A percentile compares a stretch with the other conserved stretches of the same genome.
Conservation (phyloP, 371 early-diverging fungal species). For the Apophysomyces trapeziformis region DNA sequence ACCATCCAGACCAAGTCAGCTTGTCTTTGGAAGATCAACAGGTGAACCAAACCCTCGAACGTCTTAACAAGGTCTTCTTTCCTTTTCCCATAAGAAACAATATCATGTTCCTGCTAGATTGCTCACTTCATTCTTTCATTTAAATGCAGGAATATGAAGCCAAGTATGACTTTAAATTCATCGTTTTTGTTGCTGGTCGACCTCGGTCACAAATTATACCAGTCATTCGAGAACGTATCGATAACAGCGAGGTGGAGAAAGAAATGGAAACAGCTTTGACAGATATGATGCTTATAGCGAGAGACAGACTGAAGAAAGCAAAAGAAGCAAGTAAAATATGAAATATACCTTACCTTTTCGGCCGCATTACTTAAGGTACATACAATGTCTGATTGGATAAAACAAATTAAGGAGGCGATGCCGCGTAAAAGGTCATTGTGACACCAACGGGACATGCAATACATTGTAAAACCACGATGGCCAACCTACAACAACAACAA, state of each 20-base stretch:
- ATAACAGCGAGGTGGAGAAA: constrained; percentile 46
- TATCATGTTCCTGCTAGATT: too few species aligned
- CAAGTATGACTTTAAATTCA: constrained; percentile 87
- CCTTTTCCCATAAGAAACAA: background rate
- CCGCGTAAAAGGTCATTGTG: background rate
- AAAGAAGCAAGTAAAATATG: constrained; percentile 24
- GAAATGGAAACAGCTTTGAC: constrained; percentile 69
- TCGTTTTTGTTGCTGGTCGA: constrained; percentile 88
- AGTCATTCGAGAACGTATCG: constrained; percentile 69
- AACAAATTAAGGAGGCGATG: background rate
- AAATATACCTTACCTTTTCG: constrained; percentile 8
- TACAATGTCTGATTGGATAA: background rate
- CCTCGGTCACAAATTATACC: constrained; percentile 74
- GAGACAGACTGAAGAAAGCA: constrained; percentile 73
- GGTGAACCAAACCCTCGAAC: constrained; percentile 44
- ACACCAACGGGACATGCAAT: too few species aligned
- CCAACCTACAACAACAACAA: too few species aligned
- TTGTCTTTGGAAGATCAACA: constrained; percentile 41
- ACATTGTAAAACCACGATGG: too few species aligned
- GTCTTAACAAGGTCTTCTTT: constrained; percentile 62
- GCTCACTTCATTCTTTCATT: background rate
- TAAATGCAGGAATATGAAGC: constrained; percentile 70
- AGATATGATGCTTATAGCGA: constrained; percentile 81
- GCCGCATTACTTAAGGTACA: background rate
- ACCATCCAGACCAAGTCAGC: constrained; percentile 26